These are phyloP conservation scores for Talaromyces piceae DNA, from an alignment of 2,329 filamentous ascomycete genomes.

Conservation along the genomic window DNA sequence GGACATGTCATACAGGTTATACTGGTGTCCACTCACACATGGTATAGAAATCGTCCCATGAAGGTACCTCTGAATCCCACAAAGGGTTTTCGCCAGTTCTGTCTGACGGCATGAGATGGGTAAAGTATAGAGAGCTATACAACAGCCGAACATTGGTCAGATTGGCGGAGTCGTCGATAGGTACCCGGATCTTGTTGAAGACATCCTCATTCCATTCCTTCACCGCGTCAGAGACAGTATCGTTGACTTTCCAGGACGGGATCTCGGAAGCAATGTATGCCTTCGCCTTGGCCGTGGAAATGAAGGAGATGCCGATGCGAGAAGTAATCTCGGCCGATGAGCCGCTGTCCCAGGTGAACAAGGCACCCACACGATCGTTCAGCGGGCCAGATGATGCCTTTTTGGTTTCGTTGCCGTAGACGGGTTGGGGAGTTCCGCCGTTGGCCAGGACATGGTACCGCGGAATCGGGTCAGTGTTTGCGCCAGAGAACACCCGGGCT, in stretches of 20 bases:
- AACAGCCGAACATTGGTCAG: constrained; percentile 22
- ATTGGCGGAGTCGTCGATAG: constrained; percentile 24
- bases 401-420: constrained; percentile 42
- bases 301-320: constrained; percentile 60
- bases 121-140: constrained; percentile 48
- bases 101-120: constrained; percentile 61
- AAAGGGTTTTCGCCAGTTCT: constrained; percentile 63
- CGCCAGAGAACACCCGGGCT: constrained; percentile 31
- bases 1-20: background rate
- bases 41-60: constrained; percentile 65
- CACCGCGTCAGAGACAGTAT: constrained; percentile 44
- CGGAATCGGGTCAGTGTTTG: constrained; percentile 28
- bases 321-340: constrained; percentile 45
- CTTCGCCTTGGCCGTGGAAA: constrained; percentile 58
- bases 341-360: constrained; percentile 53
- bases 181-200: constrained; percentile 37
- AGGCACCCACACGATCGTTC: constrained; percentile 49
- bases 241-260: constrained; percentile 54
- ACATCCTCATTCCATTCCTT: constrained; percentile 54
- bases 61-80: constrained; percentile 59
- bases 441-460: constrained; percentile 47
- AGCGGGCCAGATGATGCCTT: constrained; percentile 50
- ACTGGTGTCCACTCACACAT: constrained; percentile 25
- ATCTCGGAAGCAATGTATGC: constrained; percentile 59
- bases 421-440: constrained; percentile 49